These are phyloP conservation scores for Xylaria acuta DNA, from an alignment of 495 filamentous ascomycete species.

Conservation along the genomic window DNA sequence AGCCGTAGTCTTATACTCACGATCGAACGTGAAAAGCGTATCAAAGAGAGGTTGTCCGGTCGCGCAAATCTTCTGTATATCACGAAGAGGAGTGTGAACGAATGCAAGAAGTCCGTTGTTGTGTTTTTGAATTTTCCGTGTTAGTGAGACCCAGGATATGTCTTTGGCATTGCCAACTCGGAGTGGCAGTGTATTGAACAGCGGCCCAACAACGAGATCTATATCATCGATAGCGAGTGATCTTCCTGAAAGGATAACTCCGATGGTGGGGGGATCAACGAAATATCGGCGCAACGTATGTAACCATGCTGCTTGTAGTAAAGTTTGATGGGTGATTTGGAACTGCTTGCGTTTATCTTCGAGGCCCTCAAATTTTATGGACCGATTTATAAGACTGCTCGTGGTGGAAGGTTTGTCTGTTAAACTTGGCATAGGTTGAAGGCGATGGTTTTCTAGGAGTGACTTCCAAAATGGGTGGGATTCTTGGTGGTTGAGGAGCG, in stretches of 20 bases:
- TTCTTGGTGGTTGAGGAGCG: constrained; percentile 58
- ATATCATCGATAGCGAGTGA: constrained; percentile 67
- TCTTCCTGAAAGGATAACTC: constrained; percentile 74
- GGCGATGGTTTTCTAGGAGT: constrained; percentile 55
- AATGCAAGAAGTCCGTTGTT: constrained; percentile 65
- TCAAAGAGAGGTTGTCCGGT: constrained; percentile 73
- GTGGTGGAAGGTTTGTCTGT: constrained; percentile 20
- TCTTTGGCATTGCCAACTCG: constrained; percentile 51
- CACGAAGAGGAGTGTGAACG: constrained; percentile 73
- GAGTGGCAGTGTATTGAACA: constrained; percentile 91
- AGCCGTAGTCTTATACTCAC: constrained; percentile 33
- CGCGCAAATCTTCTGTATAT: constrained; percentile 75
- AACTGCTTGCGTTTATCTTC: constrained; percentile 59
- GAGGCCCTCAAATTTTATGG: constrained; percentile 42
- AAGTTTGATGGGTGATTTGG: constrained; percentile 74
- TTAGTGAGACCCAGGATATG: constrained; percentile 58
- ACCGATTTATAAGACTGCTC: constrained; percentile 29
- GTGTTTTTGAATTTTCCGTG: constrained; percentile 64
- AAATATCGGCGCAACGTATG: constrained; percentile 55
- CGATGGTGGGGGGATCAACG: constrained; percentile 54
- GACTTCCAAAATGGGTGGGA: constrained; percentile 72
- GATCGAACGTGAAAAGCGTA: constrained; percentile 84
- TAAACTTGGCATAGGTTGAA: constrained; percentile 40
- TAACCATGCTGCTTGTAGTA: constrained; percentile 75
- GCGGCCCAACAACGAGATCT: constrained; percentile 76